Percentiles rank a stretch among this genome's conserved stretches.
These are phyloP conservation scores for Toxoplasma gondii DNA, from an alignment of 169 alveolate genomes.

Conservation along the genomic window DNA sequence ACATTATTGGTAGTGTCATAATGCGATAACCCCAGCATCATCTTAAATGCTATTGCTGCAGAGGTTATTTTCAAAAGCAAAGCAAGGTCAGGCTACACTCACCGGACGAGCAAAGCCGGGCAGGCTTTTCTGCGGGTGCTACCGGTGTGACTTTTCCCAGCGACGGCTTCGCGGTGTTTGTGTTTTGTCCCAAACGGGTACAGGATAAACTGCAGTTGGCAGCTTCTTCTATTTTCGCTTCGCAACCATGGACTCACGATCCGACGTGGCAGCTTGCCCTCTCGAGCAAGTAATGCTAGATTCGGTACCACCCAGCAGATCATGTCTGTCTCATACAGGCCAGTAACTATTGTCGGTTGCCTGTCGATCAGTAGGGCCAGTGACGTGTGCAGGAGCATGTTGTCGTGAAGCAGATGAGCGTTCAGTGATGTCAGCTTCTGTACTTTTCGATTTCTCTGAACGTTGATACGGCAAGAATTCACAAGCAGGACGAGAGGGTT, in stretches of 20 bases:
- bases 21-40: no score
- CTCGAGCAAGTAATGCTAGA: not conserved
- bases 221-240: not conserved
- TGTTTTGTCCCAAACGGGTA: conserved; percentile 33
- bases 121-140: not conserved
- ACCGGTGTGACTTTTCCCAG: not conserved
- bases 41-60: no score
- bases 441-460: not conserved
- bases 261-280: not conserved
- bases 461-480: not conserved
- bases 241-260: conserved; percentile 16
- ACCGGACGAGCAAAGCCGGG: not conserved
- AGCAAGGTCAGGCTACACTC: not conserved
- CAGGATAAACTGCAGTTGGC: not conserved
- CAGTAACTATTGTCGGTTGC: conserved; percentile 17
- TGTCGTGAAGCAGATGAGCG: conserved; percentile 24
- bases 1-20: no score
- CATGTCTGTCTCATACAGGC: not conserved
- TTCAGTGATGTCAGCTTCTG: not conserved
- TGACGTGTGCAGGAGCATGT: conserved; percentile 5
- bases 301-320: not conserved
- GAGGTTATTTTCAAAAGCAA: no score
- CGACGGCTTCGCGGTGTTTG: not conserved
- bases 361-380: not conserved
- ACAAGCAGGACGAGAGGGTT: not conserved